Percentiles rank a stretch among this genome's conserved stretches.
Conservation (phyloP, 176 grass and related monocot genomes). For the Musa acuminata region DNA sequence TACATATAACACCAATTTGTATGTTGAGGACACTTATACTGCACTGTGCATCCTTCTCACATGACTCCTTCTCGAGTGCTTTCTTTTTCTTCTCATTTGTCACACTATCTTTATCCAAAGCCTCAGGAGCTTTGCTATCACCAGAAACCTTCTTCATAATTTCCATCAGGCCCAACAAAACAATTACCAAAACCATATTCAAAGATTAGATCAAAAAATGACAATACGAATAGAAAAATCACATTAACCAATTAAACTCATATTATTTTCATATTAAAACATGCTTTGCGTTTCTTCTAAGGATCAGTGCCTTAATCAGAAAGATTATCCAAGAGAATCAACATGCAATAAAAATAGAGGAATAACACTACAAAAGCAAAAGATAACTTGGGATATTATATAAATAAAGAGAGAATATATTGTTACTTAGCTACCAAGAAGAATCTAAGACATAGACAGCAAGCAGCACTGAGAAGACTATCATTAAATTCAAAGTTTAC, state of each 20-base stretch:
- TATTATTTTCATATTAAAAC: not conserved
- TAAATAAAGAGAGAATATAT: not conserved
- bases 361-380: not conserved
- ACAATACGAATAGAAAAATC: not conserved
- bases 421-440: not conserved
- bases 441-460: not conserved
- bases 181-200: constrained; percentile 4
- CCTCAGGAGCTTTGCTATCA: constrained; percentile 35
- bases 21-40: constrained; percentile 71
- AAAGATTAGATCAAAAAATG: not conserved
- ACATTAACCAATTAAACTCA: not conserved
- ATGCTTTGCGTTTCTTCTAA: not conserved
- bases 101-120: constrained; percentile 34
- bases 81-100: constrained; percentile 65
- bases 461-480: not conserved
- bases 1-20: constrained; percentile 75
- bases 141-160: constrained; percentile 28
- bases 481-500: constrained; percentile 10
- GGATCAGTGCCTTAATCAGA: not conserved
- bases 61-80: constrained; percentile 31
- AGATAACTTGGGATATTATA: not conserved
- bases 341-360: not conserved
- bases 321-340: not conserved
- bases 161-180: constrained; percentile 21
- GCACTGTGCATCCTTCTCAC: constrained; percentile 82